Conservation (phyloP, 2,329 filamentous ascomycete genomes). For the Knufia petricola region DNA sequence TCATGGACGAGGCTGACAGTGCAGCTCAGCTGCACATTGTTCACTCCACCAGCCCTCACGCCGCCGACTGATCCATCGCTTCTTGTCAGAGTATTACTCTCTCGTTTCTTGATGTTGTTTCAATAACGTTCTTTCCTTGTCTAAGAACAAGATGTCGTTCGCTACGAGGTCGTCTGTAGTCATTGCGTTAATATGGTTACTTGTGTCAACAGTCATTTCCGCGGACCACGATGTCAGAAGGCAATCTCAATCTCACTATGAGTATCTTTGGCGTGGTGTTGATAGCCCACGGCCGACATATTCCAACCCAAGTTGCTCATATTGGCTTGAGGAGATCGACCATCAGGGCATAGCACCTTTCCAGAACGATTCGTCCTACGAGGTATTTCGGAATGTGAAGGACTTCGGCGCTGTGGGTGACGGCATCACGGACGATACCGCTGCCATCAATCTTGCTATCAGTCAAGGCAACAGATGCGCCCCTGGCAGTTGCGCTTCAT, state of each 20-base stretch:
- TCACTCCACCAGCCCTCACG: background rate
- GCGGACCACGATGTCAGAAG: background rate
- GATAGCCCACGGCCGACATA: background rate
- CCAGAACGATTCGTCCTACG: conserved; percentile 61
- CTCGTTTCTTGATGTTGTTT: too few species aligned
- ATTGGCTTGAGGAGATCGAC: conserved; percentile 26
- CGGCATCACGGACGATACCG: conserved; percentile 46
- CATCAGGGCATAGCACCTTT: conserved; percentile 26
- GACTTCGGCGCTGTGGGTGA: conserved; percentile 57
- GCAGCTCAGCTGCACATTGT: background rate
- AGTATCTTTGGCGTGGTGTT: background rate
- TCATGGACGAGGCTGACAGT: background rate
- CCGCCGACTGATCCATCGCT: background rate
- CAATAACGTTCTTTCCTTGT: background rate
- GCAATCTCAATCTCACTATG: background rate
- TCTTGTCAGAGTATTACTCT: background rate
- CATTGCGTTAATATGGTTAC: background rate
- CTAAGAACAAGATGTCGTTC: background rate
- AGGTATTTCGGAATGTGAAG: conserved; percentile 66
- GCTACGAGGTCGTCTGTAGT: background rate
- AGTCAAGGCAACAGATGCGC: conserved; percentile 37
- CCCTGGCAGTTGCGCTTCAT: conserved; percentile 30
- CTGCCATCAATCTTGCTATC: conserved; percentile 44
- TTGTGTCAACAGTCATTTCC: background rate
- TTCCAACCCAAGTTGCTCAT: conserved; percentile 12